phyloP scores from a whole-genome alignment of 139 green algal species.

The Zygnema cylindricum region DNA sequence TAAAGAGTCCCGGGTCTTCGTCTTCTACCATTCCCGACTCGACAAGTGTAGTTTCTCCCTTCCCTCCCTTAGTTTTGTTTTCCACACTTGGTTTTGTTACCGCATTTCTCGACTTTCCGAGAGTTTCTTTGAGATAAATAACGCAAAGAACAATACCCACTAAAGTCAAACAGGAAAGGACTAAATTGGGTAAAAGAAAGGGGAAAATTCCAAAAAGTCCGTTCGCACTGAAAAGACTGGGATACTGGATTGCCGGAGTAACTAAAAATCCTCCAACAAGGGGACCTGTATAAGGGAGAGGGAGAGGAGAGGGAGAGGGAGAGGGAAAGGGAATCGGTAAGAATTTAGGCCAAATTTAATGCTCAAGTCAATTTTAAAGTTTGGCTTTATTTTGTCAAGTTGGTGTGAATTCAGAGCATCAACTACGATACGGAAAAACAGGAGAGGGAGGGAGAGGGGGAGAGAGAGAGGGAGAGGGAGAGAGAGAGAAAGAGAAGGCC shows the following conservation, averaged over 20 bases:
- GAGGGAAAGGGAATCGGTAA: neutral
- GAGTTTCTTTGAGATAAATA: constrained; percentile 32
- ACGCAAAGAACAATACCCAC: constrained; percentile 10
- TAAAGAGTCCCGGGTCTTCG: neutral
- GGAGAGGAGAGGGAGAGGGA: neutral
- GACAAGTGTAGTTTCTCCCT: neutral
- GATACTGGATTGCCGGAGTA: constrained; percentile 28
- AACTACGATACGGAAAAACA: no score
- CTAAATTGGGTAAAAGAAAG: constrained; percentile 6
- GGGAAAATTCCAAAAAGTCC: constrained; percentile 20
- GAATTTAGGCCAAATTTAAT: neutral
- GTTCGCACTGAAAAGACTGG: neutral
- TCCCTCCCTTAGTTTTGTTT: neutral
- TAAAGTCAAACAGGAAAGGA: constrained; percentile 14
- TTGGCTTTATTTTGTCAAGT: no score
- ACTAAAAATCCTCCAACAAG: constrained; percentile 16
- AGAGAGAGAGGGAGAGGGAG: neutral
- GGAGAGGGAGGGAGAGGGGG: neutral
- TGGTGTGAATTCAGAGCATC: no score
- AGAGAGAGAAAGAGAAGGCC: neutral
- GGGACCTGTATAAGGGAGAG: constrained; percentile 7
- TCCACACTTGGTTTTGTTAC: neutral
- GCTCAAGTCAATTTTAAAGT: no score
- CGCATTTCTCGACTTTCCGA: neutral
- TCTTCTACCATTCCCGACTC: neutral